Conservation (phyloP, 1,284 basidiomycete genomes). For the Pyrrhoderma noxium region DNA sequence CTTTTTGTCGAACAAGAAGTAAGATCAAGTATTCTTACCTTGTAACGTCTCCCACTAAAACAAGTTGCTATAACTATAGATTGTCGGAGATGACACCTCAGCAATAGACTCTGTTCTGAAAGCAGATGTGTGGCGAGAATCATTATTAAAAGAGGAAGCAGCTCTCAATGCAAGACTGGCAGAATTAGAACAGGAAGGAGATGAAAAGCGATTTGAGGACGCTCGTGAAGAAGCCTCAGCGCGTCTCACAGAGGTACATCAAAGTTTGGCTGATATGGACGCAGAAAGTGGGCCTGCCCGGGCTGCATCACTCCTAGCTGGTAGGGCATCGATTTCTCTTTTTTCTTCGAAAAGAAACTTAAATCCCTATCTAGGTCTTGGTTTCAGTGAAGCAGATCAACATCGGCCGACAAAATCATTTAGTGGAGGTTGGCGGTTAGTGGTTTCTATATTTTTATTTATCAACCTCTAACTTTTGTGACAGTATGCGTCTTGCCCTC, state of each 20-base stretch:
- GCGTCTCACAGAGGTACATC: slow-evolving; percentile 88
- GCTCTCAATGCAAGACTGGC: slow-evolving; percentile 66
- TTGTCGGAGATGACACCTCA: slow-evolving; percentile 86
- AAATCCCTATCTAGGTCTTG: slow-evolving; percentile 61
- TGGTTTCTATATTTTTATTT: background rate
- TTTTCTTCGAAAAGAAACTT: background rate
- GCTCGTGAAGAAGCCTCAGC: slow-evolving; percentile 80
- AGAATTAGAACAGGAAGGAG: slow-evolving; percentile 65
- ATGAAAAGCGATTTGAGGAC: slow-evolving; percentile 74
- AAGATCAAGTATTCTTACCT: slow-evolving; percentile 18
- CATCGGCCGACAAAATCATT: slow-evolving; percentile 78
- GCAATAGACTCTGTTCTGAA: slow-evolving; percentile 94
- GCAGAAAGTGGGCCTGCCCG: slow-evolving; percentile 94
- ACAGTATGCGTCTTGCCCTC: slow-evolving; percentile 76
- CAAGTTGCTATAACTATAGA: slow-evolving; percentile 34
- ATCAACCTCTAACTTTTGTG: background rate
- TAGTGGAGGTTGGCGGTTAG: slow-evolving; percentile 93
- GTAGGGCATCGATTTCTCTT: slow-evolving; percentile 30
- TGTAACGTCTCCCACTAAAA: background rate
- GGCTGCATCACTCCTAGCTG: slow-evolving; percentile 85
- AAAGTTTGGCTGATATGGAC: slow-evolving; percentile 92
- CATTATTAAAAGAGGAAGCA: slow-evolving; percentile 76
- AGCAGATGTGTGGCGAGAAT: slow-evolving; percentile 94
- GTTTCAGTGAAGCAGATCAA: slow-evolving; percentile 88
- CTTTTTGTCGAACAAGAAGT: slow-evolving; percentile 99